Base-by-base conservation (phyloP, 208 protist species). In the Crithidia thermophila region DNA sequence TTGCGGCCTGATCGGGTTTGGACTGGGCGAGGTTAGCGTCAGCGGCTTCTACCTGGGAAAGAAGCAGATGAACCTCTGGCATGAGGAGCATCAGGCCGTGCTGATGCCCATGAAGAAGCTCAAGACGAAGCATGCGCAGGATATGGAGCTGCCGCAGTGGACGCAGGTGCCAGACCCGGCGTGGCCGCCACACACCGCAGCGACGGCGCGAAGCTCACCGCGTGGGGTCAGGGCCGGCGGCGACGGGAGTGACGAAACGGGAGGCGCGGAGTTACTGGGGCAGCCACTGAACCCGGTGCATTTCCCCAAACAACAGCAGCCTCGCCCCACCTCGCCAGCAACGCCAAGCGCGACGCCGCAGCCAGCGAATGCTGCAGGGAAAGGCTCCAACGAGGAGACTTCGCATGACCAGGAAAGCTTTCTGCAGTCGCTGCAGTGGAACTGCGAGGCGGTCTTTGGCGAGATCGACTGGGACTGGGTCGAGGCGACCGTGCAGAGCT, bases 391-490 rank as follows among this genome's bases (percentile, higher is more conserved):
- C 33, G 42, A 39, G 37, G 55, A 45, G 31, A 34, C 70, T 2
- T 66, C 77, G 14, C 62, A 79, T 18, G 56, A 56, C 36, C 75
- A 70, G 40, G 66, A 43, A 21, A 23, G 14, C 13, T 63, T 72
- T 7, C 47, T 71, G 58, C 56, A 69, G 52, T 69, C 52, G 36
- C 37, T 72, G 79, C 86, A 67, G 67, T 90, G 59, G 85, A 85
- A 65, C 60, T 75, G 61, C 66, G 73, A 72, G 66, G 67, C 46
- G 1, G 70, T 89, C 21, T 95, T 95, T 67, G 87, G 87, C 56
- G 56, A 51, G 2, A 77, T 95, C 59, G 90, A 95, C 70, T 94
- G 90, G 87, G 76, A 75, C 71, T 95, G 90, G 90, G 85, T 94
- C 20, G 77, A 89, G 62, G 28, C 62, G 34, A 79, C 68, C 9